Base-by-base conservation (phyloP, 202 grass and related monocot genomes). In the Panicum virgatum region DNA sequence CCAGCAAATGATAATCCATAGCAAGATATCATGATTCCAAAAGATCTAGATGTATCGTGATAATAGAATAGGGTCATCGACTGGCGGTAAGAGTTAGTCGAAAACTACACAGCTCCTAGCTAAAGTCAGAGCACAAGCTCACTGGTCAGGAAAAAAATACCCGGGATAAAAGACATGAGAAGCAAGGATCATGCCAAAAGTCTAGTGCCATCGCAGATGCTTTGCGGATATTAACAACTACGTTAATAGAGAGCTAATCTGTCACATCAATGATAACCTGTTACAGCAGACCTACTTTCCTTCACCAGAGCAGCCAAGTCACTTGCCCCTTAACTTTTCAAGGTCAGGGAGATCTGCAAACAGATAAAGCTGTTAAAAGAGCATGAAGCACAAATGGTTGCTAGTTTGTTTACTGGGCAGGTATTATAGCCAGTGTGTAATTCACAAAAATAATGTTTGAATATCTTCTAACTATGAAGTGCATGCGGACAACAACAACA, bases 291-390 rank as follows among this genome's bases (percentile, higher is more conserved):
- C 59, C 39, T 81, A 63, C 37, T 74, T n/a, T 48, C 79, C 54
- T 69, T 75, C 76, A 75, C 46, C 7, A 19, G 59, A 79, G 58
- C 38, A 48, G 54, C 3, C 69, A 73, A 18, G 57, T 89, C 86
- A 98, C 57, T 96, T 98, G 59, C 88, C 89, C 75, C 89, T 96
- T 62, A 94, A 76, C 73, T 98, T 98, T 86, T 96, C 96, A 38
- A 98, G 90, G 89, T 98, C 92, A 86, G 92, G 96, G 36, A 98
- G 96, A 90, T 98, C 96, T 96, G 92, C 87, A 89, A 52, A 34
- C 38, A 90, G 52, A 60, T 19, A 75, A 79, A 75, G 27, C 0
- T 72, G 42, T 83, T 58, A 90, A 62, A 5, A 11, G 19, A 69
- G 54, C 14, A 62, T n/a, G 38, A 38, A 53, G 19, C 12, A 34